These are phyloP conservation scores for Hypericum perforatum DNA, from an alignment of 345 rosid genomes.

Conservation along the genomic window DNA sequence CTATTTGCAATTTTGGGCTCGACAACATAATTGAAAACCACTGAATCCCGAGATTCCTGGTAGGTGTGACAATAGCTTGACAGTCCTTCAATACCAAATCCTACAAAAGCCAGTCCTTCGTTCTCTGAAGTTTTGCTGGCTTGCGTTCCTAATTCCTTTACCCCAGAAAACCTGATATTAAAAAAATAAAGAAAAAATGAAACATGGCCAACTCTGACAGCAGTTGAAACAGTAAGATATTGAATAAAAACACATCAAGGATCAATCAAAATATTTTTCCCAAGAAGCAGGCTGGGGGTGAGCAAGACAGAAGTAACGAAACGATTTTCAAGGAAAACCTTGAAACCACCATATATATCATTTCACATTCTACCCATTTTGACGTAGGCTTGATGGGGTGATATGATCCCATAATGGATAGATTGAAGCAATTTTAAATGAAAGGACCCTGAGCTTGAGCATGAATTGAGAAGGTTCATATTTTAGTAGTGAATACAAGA, in stretches of 20 bases:
- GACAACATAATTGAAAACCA: constrained; percentile 21
- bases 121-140: constrained; percentile 60
- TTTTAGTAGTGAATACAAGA: too few species aligned
- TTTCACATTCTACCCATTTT: too few species aligned
- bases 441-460: too few species aligned
- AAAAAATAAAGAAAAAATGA: constrained; percentile 5
- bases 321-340: too few species aligned
- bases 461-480: too few species aligned
- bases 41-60: constrained; percentile 30
- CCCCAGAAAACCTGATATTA: constrained; percentile 21
- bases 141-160: constrained; percentile 47
- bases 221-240: neutral
- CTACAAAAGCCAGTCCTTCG: constrained; percentile 36
- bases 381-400: too few species aligned
- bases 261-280: too few species aligned
- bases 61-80: constrained; percentile 58
- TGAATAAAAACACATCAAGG: neutral
- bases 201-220: neutral
- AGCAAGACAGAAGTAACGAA: too few species aligned
- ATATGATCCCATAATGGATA: too few species aligned
- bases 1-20: constrained; percentile 29
- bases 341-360: too few species aligned
- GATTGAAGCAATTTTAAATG: too few species aligned
- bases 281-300: too few species aligned
- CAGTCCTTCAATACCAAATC: constrained; percentile 30